phyloP scores from a whole-genome alignment of 345 rosid species.

The Populus alba region DNA sequence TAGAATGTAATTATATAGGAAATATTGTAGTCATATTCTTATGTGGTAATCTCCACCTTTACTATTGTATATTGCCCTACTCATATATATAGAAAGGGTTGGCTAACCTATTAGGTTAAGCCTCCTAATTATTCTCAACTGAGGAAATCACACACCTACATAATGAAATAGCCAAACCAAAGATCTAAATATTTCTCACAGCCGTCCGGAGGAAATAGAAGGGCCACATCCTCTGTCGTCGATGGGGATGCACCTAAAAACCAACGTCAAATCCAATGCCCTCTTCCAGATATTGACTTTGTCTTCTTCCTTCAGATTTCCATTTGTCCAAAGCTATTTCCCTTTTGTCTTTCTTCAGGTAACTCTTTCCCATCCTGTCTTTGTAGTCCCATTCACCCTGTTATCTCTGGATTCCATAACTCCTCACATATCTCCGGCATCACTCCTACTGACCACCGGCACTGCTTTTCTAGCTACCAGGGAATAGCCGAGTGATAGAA shows the following conservation, averaged over 20 bases:
- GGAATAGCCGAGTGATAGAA: conserved; percentile 10
- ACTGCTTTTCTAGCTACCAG: conserved; percentile 10
- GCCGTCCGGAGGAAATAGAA: neutral
- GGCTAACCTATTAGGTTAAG: no score
- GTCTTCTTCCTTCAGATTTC: neutral
- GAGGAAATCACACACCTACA: neutral
- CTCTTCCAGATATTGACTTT: neutral
- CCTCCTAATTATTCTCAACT: no score
- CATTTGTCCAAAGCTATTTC: neutral
- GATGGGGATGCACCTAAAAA: neutral
- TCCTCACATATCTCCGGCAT: neutral
- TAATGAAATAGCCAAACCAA: neutral
- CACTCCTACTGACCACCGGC: neutral
- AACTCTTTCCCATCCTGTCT: neutral
- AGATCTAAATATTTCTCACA: neutral
- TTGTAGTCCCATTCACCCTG: neutral
- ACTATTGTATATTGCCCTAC: no score
- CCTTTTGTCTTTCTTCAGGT: neutral
- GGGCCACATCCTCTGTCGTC: neutral
- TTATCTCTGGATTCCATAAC: neutral
- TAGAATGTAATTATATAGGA: no score
- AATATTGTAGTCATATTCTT: no score
- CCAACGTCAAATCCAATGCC: neutral
- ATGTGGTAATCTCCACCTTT: no score
- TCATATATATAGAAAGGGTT: no score